Conservation (phyloP, 108 stramenopile species). For the Fragilaria crotonensis region DNA sequence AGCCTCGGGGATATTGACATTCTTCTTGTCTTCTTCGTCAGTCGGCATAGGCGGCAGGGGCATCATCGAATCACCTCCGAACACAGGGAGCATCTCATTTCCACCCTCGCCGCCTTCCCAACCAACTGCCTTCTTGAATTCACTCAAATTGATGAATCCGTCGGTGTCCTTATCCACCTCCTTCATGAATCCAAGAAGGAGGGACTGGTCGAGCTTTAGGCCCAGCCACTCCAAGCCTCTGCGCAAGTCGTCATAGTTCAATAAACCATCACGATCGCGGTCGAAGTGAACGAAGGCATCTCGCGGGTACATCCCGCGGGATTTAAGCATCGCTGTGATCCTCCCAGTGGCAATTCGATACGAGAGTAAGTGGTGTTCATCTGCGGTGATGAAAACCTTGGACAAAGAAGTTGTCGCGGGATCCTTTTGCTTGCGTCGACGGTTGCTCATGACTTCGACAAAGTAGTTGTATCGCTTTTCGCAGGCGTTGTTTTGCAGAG, state of each 20-base stretch:
- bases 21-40: slow-evolving; percentile 51
- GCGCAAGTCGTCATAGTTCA: slow-evolving; percentile 91
- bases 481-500: slow-evolving; percentile 84
- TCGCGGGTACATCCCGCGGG: slow-evolving; percentile 88
- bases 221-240: slow-evolving; percentile 95
- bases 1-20: slow-evolving; percentile 77
- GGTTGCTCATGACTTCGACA: slow-evolving; percentile 90
- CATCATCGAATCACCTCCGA: slow-evolving; percentile 16
- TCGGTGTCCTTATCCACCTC: slow-evolving; percentile 91
- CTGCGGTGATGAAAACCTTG: slow-evolving; percentile 89
- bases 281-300: slow-evolving; percentile 97
- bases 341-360: slow-evolving; percentile 90
- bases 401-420: slow-evolving; percentile 87
- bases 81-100: slow-evolving; percentile 10
- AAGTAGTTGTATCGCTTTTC: slow-evolving; percentile 88
- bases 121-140: slow-evolving; percentile 93
- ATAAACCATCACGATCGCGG: slow-evolving; percentile 84
- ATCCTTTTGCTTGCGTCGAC: slow-evolving; percentile 88
- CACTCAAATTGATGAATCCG: slow-evolving; percentile 89
- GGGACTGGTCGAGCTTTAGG: slow-evolving; percentile 65
- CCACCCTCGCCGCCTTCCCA: slow-evolving; percentile 81
- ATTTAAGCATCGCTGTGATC: slow-evolving; percentile 85
- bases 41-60: slow-evolving; percentile 76
- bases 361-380: slow-evolving; percentile 94
- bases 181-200: slow-evolving; percentile 84